phyloP scores from a whole-genome alignment of 2,329 filamentous ascomycete genomes.

The Clarireedia sp. region DNA sequence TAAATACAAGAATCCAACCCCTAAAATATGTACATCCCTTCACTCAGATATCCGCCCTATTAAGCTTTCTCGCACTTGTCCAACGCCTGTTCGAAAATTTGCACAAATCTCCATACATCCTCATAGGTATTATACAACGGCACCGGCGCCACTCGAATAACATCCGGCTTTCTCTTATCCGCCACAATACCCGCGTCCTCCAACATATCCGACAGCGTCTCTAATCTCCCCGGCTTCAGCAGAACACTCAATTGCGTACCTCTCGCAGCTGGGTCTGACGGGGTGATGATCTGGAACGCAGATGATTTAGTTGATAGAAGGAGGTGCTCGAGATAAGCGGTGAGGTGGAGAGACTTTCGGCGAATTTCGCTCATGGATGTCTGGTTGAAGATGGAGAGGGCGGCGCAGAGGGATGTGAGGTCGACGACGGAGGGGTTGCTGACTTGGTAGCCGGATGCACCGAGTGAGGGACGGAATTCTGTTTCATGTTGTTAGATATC shows the following conservation, averaged over 20 bases:
- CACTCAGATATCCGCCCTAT: not conserved
- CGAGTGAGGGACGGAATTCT: slow-evolving; percentile 66
- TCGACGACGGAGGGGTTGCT: slow-evolving; percentile 78
- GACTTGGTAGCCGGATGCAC: slow-evolving; percentile 76
- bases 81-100: slow-evolving; percentile 36
- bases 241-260: slow-evolving; percentile 62
- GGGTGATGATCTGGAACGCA: slow-evolving; percentile 38
- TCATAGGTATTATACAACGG: slow-evolving; percentile 76
- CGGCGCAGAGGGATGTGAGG: slow-evolving; percentile 64
- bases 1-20: not conserved
- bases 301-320: slow-evolving; percentile 35
- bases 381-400: slow-evolving; percentile 65
- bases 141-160: slow-evolving; percentile 75
- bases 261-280: slow-evolving; percentile 19
- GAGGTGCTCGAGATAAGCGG: slow-evolving; percentile 66
- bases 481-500: slow-evolving; percentile 10
- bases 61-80: slow-evolving; percentile 6
- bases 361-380: slow-evolving; percentile 63
- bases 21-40: not conserved
- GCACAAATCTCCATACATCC: slow-evolving; percentile 57
- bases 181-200: slow-evolving; percentile 64
- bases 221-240: slow-evolving; percentile 60
- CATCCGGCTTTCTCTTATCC: slow-evolving; percentile 78
- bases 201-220: slow-evolving; percentile 55
- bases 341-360: slow-evolving; percentile 63